These are phyloP conservation scores for Ophiocordyceps camponoti-rufipedis DNA, from an alignment of 2,329 filamentous ascomycete species.

Conservation along the genomic window DNA sequence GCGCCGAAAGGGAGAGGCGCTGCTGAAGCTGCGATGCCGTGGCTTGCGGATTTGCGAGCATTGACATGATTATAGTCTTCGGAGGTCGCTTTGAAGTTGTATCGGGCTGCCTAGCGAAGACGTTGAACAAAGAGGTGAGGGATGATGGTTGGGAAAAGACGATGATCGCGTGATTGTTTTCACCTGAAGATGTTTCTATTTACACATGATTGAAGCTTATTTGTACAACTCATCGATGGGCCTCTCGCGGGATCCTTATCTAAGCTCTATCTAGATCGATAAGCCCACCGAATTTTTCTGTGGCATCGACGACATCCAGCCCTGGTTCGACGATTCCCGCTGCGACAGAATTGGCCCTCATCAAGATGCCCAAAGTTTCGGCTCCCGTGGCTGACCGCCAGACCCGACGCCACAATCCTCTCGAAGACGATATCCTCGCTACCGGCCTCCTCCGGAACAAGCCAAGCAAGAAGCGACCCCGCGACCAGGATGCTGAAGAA, in stretches of 20 bases:
- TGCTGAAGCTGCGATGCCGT: conserved; percentile 50
- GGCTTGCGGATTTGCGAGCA: conserved; percentile 54
- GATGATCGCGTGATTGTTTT: not conserved
- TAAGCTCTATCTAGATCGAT: not conserved
- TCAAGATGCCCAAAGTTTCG: conserved; percentile 61
- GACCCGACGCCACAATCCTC: conserved; percentile 66
- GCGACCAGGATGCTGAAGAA: conserved; percentile 42
- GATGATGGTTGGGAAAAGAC: not conserved
- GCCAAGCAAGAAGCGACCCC: conserved; percentile 51
- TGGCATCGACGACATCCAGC: not conserved
- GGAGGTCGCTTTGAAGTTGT: too few species aligned
- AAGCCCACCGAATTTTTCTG: not conserved
- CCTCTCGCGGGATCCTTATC: not conserved
- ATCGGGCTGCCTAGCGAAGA: too few species aligned
- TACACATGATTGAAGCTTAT: not conserved
- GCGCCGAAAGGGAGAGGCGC: conserved; percentile 31
- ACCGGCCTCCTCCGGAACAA: conserved; percentile 55
- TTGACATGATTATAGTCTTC: conserved; percentile 24
- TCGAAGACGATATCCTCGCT: conserved; percentile 71
- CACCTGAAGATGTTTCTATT: not conserved
- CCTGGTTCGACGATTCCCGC: not conserved
- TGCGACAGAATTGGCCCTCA: conserved; percentile 2
- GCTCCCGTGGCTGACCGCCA: conserved; percentile 37
- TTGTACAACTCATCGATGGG: not conserved
- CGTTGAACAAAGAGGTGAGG: too few species aligned